These are phyloP conservation scores for Spathaspora passalidarum DNA, from an alignment of 805 yeast genomes.

Conservation along the genomic window DNA sequence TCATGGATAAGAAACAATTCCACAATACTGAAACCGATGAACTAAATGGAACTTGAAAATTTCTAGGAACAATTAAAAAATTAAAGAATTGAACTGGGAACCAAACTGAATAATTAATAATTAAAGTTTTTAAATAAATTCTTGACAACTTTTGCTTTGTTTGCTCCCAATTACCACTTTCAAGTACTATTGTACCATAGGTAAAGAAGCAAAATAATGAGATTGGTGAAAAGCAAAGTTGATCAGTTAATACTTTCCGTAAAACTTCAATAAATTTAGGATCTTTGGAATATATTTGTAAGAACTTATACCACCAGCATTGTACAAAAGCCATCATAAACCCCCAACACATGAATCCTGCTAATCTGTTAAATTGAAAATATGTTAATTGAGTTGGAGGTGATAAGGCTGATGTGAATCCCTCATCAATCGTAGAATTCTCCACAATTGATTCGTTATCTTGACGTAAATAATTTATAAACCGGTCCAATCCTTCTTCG, in stretches of 20 bases:
- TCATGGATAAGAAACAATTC: constrained; percentile 88
- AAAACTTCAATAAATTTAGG: constrained; percentile 83
- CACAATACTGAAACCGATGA: constrained; percentile 84
- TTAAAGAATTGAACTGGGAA: constrained; percentile 77
- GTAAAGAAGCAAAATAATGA: constrained; percentile 77
- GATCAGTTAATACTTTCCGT: constrained; percentile 86
- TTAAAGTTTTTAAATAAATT: constrained; percentile 65
- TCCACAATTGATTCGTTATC: constrained; percentile 20
- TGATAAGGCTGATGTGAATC: background rate
- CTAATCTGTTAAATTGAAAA: constrained; percentile 68
- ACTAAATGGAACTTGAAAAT: constrained; percentile 86
- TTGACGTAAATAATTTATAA: constrained; percentile 32
- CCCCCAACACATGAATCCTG: constrained; percentile 87
- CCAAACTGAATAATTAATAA: constrained; percentile 75
- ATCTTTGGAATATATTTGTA: constrained; percentile 78
- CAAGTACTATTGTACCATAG: constrained; percentile 80
- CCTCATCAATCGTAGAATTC: background rate
- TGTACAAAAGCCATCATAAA: constrained; percentile 77
- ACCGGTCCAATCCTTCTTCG: constrained; percentile 20
- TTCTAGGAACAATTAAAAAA: constrained; percentile 65
- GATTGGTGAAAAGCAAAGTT: constrained; percentile 83
- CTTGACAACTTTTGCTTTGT: constrained; percentile 60
- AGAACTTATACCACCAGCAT: constrained; percentile 82
- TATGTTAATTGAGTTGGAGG: constrained; percentile 24
- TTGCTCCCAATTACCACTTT: constrained; percentile 65